phyloP scores from a whole-genome alignment of 2,329 filamentous ascomycete species.

The Talaromyces sp. region DNA sequence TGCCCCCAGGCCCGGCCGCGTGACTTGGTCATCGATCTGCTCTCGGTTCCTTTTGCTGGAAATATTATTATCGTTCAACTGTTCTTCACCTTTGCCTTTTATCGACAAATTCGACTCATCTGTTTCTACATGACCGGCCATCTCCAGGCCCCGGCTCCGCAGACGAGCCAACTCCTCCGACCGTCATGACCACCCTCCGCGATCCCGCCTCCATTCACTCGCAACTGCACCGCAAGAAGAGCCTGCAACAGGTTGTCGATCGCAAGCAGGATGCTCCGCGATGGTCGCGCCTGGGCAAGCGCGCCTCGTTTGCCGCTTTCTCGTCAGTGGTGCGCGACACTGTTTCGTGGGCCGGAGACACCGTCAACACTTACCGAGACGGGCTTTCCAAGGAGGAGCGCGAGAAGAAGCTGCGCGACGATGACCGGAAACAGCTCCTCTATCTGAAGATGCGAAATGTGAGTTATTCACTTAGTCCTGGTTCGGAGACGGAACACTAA shows the following conservation, averaged over 20 bases:
- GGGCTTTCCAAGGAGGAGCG: slow-evolving; percentile 50
- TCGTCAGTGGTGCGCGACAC: slow-evolving; percentile 30
- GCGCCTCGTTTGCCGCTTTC: slow-evolving; percentile 26
- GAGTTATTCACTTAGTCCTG: slow-evolving; percentile 23
- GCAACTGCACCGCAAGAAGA: slow-evolving; percentile 21
- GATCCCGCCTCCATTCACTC: slow-evolving; percentile 25
- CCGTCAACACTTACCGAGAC: slow-evolving; percentile 42
- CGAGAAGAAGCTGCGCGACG: slow-evolving; percentile 41
- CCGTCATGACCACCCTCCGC: slow-evolving; percentile 25
- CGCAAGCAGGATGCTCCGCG: not conserved
- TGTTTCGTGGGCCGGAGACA: slow-evolving; percentile 30
- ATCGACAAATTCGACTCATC: not conserved
- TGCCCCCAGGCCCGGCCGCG: not conserved
- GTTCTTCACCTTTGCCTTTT: not conserved
- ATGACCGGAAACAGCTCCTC: slow-evolving; percentile 59
- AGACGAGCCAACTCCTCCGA: slow-evolving; percentile 14
- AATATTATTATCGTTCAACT: not conserved
- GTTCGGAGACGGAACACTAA: slow-evolving; percentile 6
- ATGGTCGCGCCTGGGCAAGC: slow-evolving; percentile 15
- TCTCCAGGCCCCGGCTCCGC: slow-evolving; percentile 21
- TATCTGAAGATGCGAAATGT: slow-evolving; percentile 62
- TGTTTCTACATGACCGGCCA: not conserved
- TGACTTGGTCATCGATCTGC: not conserved
- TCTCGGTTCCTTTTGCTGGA: not conserved
- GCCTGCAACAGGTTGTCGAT: slow-evolving; percentile 7